Percentiles rank a stretch among this genome's conserved stretches.
These are phyloP conservation scores for Trichosanthes truncata DNA, from an alignment of 306 rosid genomes.

Conservation along the genomic window DNA sequence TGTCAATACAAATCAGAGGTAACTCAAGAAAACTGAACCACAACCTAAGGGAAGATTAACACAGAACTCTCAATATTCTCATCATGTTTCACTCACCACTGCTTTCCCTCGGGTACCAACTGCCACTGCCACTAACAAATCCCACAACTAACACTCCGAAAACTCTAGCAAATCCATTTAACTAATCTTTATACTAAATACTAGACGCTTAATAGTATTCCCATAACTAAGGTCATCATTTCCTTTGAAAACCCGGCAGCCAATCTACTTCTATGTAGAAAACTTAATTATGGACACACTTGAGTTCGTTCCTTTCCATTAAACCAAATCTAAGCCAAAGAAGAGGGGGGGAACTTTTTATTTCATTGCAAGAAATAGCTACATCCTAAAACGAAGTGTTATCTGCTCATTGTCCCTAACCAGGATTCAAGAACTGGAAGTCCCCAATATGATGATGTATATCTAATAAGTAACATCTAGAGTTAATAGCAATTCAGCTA, in stretches of 20 bases:
- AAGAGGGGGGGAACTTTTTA: not conserved
- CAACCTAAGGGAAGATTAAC: not conserved
- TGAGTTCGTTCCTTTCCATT: not conserved
- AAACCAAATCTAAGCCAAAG: not conserved
- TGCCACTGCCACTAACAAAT: not conserved
- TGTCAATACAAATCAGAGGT: not conserved
- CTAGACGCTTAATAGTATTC: not conserved
- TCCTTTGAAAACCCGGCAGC: not conserved
- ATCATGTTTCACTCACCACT: not conserved
- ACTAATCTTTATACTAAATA: not conserved
- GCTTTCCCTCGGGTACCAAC: not conserved
- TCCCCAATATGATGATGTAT: not conserved
- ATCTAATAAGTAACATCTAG: not conserved
- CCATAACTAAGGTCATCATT: not conserved
- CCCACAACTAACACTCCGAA: not conserved
- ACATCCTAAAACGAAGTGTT: not conserved
- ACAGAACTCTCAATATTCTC: not conserved
- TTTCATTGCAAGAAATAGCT: not conserved
- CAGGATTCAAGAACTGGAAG: not conserved
- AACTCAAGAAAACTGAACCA: not conserved
- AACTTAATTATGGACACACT: not conserved
- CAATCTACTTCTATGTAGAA: not conserved
- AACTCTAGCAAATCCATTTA: not conserved
- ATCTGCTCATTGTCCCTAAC: not conserved
- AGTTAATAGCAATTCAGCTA: not conserved